Conservation (phyloP, 768 basidiomycete species). For the Epithele typhae region DNA sequence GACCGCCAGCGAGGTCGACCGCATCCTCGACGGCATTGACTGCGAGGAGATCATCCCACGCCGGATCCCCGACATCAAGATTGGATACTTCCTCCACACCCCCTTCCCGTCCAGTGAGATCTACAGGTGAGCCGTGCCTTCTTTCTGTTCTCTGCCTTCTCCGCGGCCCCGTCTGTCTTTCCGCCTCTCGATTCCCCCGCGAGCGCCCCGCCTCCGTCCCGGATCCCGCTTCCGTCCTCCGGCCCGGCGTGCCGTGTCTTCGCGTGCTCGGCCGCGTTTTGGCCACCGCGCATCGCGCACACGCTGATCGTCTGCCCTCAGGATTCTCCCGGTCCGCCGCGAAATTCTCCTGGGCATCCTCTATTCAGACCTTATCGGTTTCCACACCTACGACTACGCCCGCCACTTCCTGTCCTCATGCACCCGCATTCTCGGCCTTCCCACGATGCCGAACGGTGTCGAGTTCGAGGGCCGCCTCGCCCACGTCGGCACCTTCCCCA, state of each 20-base stretch:
- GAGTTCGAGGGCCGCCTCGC: slow-evolving; percentile 94
- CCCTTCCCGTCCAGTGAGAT: slow-evolving; percentile 98
- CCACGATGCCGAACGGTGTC: slow-evolving; percentile 97
- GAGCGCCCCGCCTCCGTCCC: slow-evolving; percentile 3
- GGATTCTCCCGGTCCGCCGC: slow-evolving; percentile 93
- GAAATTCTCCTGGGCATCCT: slow-evolving; percentile 97
- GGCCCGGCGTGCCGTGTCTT: too few relatives aligned
- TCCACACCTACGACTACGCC: slow-evolving; percentile 99
- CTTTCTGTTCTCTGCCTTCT: slow-evolving; percentile 8
- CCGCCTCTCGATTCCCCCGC: slow-evolving; percentile 6
- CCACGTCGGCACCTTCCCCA: slow-evolving; percentile 98
- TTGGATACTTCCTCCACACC: slow-evolving; percentile 98
- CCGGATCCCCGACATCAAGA: slow-evolving; percentile 70
- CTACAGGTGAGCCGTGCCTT: slow-evolving; percentile 62
- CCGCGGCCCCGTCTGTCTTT: not conserved
- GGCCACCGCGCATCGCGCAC: not conserved
- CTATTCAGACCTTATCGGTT: slow-evolving; percentile 96
- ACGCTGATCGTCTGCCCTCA: slow-evolving; percentile 27
- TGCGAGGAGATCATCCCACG: slow-evolving; percentile 37
- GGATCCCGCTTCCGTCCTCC: not conserved
- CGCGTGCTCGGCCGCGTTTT: too few relatives aligned
- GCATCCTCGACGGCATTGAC: slow-evolving; percentile 70
- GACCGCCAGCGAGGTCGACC: slow-evolving; percentile 56
- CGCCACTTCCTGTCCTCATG: slow-evolving; percentile 99
- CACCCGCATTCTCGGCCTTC: slow-evolving; percentile 90